Evolutionary conservation across 1,284 basidiomycete species (phyloP), one percentile per base, ranked within the genome.

Genomic region (Fistulina hepatica): DNA sequence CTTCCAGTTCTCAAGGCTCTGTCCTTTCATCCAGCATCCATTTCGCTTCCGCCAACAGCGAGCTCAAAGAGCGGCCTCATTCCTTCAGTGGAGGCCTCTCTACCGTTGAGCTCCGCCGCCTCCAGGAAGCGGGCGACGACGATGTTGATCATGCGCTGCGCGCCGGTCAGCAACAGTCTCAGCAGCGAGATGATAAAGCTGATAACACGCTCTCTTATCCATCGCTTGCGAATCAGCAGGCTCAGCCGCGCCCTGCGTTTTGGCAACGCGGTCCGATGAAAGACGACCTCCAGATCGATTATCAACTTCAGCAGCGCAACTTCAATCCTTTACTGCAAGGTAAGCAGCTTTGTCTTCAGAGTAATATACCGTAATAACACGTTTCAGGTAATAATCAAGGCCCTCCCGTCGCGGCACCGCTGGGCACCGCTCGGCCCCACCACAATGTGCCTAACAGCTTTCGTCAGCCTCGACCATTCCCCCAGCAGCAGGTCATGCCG

Each of bases 41-140:
- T 56, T 58, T 65, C 36, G 63, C 60, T 34, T 56, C 61, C 34
- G 49, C 64, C 36, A 58, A 60, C 40, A 12, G 12, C 79, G 82
- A 51, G 60, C 27, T 69, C 35, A 78, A 80, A 52, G 81, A 81
- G 52, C 70, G 81, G 38, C 81, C 81, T 12, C 80, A 81, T 52
- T 83, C 81, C 1, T 84, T 81, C 54, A 83, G 76, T 44, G 81
- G 81, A 23, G 79, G 78, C 17, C 59, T 84, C 30, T 81, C 81
- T 11, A 67, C 62, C 37, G 74, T 76, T 34, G 81, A 84, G 44
- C 64, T 84, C 42, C 73, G 75, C 44, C 78, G 81, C 47, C 60
- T 84, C 40, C 79, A 81, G 52, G 76, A 80, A 49, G 72, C 67
- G 20, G 77, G 70, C 31, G 73, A 74, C 42, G 61, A 61, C 43